Evolutionary conservation across 2,329 filamentous ascomycete genomes (phyloP).

Genomic region (Aspergillus spinulosporus): DNA sequence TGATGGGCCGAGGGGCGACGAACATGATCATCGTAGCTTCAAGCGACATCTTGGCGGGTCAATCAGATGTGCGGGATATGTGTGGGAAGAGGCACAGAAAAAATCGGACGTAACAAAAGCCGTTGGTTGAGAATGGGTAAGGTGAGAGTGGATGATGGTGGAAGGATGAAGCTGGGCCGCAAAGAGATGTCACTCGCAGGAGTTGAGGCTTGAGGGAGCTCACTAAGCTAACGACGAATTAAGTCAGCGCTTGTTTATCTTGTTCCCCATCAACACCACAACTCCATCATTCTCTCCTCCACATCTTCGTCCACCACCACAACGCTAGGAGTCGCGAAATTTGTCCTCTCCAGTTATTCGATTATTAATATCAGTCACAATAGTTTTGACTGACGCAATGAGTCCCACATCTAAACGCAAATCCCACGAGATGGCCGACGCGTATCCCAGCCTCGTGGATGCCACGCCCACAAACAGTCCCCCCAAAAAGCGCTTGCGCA

Average conservation of each 20-base stretch:
- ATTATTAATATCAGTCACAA: neutral
- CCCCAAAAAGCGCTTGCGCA: constrained; percentile 61
- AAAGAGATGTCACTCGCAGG: constrained; percentile 14
- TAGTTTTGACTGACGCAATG: constrained; percentile 34
- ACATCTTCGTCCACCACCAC: constrained; percentile 10
- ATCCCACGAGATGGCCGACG: constrained; percentile 37
- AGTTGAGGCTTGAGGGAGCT: neutral
- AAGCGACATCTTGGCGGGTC: constrained; percentile 76
- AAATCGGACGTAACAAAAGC: neutral
- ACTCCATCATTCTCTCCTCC: constrained; percentile 16
- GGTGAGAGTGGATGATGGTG: constrained; percentile 13
- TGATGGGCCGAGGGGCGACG: constrained; percentile 22
- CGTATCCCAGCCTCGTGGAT: constrained; percentile 50
- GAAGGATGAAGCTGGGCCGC: constrained; percentile 25
- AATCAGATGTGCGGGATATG: constrained; percentile 28
- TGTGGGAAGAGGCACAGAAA: neutral
- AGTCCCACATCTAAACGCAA: constrained; percentile 43
- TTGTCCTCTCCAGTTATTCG: neutral
- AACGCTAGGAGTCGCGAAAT: neutral
- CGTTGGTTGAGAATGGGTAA: constrained; percentile 8
- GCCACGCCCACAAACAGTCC: constrained; percentile 56
- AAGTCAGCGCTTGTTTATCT: constrained; percentile 47
- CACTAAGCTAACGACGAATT: constrained; percentile 25
- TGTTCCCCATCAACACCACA: constrained; percentile 12
- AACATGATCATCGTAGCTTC: constrained; percentile 98